phyloP scores from a whole-genome alignment of 768 basidiomycete genomes.

The Agrocybe praecox region DNA sequence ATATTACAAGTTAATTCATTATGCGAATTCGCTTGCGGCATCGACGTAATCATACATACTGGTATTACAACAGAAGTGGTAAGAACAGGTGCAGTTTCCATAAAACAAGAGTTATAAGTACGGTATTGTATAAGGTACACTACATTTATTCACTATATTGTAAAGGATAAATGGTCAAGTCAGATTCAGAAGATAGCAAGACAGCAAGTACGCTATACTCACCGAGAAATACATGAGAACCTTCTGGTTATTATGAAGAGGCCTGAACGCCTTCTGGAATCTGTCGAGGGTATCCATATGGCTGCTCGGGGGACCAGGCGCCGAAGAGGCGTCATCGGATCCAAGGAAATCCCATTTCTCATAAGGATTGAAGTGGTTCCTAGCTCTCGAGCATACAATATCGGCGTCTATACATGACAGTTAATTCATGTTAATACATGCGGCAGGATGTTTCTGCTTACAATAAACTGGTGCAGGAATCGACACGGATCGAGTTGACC shows the following conservation, averaged over 20 bases:
- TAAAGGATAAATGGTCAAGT: too few species aligned
- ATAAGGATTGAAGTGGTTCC: conserved; percentile 44
- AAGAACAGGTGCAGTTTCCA: too few species aligned
- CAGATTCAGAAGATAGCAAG: too few species aligned
- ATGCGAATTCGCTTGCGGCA: too few species aligned
- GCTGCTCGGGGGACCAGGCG: conserved; percentile 18
- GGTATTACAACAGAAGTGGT: too few species aligned
- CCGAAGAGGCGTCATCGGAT: conserved; percentile 40
- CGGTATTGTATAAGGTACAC: too few species aligned
- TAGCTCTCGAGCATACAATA: conserved; percentile 52
- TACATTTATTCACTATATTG: too few species aligned
- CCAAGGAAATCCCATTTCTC: conserved; percentile 38
- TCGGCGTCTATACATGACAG: conserved; percentile 59
- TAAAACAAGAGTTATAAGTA: too few species aligned
- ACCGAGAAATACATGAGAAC: conserved; percentile 45
- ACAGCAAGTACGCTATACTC: conserved; percentile 6
- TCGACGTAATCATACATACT: too few species aligned
- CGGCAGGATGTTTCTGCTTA: conserved; percentile 31
- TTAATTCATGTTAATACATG: background rate
- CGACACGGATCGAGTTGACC: conserved; percentile 79
- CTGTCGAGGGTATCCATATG: conserved; percentile 39
- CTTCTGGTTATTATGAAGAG: conserved; percentile 34
- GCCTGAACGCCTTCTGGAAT: conserved; percentile 54
- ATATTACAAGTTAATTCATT: too few species aligned
- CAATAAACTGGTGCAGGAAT: conserved; percentile 86